These are phyloP conservation scores for Solanum tarapatanum DNA, from an alignment of 257 asterid genomes.

Conservation along the genomic window DNA sequence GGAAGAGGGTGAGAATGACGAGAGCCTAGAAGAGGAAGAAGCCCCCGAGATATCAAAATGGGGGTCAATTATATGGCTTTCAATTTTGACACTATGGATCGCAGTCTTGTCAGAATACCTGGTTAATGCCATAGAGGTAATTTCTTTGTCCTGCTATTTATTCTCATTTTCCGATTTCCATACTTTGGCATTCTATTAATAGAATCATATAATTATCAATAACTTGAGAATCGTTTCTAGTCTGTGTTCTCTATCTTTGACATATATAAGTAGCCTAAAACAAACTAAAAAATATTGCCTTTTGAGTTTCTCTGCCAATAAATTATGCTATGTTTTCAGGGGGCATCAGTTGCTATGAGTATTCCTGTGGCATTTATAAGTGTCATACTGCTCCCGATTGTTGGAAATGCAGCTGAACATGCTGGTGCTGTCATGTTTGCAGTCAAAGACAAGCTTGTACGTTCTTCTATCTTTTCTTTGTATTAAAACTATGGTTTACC, in stretches of 20 bases:
- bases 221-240: background rate
- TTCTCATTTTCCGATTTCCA: background rate
- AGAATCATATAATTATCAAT: background rate
- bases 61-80: conserved; percentile 64
- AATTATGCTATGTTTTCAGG: conserved; percentile 26
- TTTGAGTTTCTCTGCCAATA: background rate
- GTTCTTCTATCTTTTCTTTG: conserved; percentile 5
- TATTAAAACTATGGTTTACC: background rate
- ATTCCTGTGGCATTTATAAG: conserved; percentile 79
- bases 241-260: background rate
- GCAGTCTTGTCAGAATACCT: conserved; percentile 61
- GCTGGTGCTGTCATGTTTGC: conserved; percentile 90
- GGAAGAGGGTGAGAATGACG: conserved; percentile 35
- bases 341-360: conserved; percentile 66
- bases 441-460: conserved; percentile 74
- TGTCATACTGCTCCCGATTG: conserved; percentile 73
- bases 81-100: conserved; percentile 45
- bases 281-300: background rate
- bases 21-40: conserved; percentile 42
- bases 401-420: conserved; percentile 88
- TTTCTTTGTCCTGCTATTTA: background rate
- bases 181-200: background rate
- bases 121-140: conserved; percentile 71
- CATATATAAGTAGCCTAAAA: background rate
- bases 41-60: conserved; percentile 51